phyloP scores from a whole-genome alignment of 2,329 filamentous ascomycete genomes.

The Penicillium hordei region DNA sequence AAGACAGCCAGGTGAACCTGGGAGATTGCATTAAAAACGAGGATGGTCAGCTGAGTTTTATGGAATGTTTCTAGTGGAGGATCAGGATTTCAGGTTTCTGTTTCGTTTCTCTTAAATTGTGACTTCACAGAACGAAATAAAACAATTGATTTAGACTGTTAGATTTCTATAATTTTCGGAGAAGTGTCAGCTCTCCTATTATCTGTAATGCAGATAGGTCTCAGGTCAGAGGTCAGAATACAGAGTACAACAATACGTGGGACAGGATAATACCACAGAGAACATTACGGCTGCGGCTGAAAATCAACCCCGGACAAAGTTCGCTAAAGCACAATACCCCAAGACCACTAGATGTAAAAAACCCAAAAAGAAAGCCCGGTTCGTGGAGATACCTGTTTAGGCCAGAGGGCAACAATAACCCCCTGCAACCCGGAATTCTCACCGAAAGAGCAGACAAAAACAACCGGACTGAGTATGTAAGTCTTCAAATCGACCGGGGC shows the following conservation, averaged over 20 bases:
- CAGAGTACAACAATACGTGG: neutral
- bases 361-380: neutral
- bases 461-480: neutral
- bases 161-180: neutral
- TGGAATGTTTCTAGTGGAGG: conserved; percentile 22
- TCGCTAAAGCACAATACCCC: neutral
- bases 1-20: conserved; percentile 18
- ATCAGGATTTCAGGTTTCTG: too few species aligned
- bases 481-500: neutral
- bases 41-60: conserved; percentile 20
- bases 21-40: conserved; percentile 25
- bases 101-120: neutral
- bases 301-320: conserved; percentile 1
- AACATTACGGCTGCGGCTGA: conserved; percentile 15
- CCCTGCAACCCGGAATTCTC: neutral
- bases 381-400: conserved; percentile 11
- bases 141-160: neutral
- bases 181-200: neutral
- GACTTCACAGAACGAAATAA: neutral
- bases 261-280: neutral
- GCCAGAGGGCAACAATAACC: neutral
- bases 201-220: neutral
- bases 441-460: neutral
- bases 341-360: neutral
- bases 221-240: neutral